Evolutionary conservation across 176 grass and related monocot species (phyloP), one percentile per base, ranked within the genome.

Genomic region (Raddia distichophylla): DNA sequence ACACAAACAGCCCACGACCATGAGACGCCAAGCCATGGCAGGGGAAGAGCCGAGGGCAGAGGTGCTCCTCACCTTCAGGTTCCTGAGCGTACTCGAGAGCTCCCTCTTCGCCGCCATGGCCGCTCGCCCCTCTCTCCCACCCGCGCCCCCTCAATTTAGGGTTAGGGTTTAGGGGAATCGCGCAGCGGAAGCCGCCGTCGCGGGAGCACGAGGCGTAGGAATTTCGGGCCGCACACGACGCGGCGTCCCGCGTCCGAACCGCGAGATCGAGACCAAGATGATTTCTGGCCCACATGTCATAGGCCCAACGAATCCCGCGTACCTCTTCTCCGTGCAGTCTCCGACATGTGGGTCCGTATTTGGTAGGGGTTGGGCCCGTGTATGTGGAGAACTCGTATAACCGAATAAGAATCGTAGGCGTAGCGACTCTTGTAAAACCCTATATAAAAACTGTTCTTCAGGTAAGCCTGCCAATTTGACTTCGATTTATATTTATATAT

Each of bases 21-120:
- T 54, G 17, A 87, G 78, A 67, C 7, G 17, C 46, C 58, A 32
- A 15, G 40, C 18, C 83, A 74, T 50, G 37, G 49, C 51, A 37
- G 27, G 48, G 10, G 60, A 55, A 54, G 80, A 7, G 22, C n/a
- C 73, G 8, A 22, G n/a, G 67, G 5, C 35, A 42, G 62, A 3
- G 53, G 6, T 43, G 18, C 9, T 57, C 35, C 20, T 89, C 47
- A 84, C 95, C 88, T 98, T 98, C 1, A 98, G 84, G 50, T 91
- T 94, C 88, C 68, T 91, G 48, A 98, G 90, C 14, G 92, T 98
- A 67, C 80, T 91, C 32, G 95, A 98, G 69, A 98, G 90, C 92
- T 94, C 95, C 59, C 93, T 82, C 79, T 94, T 98, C 75, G 88
- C 90, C 90, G 93, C 90, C 87, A 89, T 89, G 64, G 17, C 65